A percentile compares a stretch with the other conserved stretches of the same genome.
Conservation (phyloP, 139 green algal species). For the Astrephomene gubernaculifera region DNA sequence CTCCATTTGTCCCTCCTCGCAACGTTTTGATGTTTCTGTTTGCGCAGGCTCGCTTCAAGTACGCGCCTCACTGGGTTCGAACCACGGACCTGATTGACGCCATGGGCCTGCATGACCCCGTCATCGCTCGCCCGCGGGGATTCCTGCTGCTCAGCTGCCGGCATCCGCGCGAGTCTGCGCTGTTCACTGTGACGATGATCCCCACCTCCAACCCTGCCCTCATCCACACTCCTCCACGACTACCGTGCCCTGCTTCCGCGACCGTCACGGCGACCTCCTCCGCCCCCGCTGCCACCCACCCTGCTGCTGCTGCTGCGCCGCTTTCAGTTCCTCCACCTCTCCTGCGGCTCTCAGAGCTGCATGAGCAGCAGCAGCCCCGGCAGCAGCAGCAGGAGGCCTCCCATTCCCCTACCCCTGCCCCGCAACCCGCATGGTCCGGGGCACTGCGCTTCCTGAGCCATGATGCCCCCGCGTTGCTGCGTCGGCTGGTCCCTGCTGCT, state of each 20-base stretch:
- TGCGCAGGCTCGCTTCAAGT: conserved; percentile 47
- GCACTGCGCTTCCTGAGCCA: background rate
- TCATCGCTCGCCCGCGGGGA: conserved; percentile 69
- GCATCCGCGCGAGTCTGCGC: conserved; percentile 2
- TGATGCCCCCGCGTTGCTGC: background rate
- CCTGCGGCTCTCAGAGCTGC: background rate
- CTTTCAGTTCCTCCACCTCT: background rate
- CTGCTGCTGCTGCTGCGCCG: background rate
- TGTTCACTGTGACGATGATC: background rate
- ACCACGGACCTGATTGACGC: conserved; percentile 69
- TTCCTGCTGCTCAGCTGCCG: conserved; percentile 70
- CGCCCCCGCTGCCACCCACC: background rate
- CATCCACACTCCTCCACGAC: background rate
- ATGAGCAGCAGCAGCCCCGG: background rate
- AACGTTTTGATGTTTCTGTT: too few species aligned
- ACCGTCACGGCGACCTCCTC: background rate
- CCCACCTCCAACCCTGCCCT: background rate
- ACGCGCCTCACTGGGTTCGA: conserved; percentile 30
- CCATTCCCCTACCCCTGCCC: background rate
- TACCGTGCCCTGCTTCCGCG: background rate
- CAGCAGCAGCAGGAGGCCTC: background rate
- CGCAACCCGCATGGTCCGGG: background rate
- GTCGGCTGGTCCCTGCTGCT: background rate
- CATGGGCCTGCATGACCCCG: conserved; percentile 65
- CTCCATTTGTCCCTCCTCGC: too few species aligned